Evolutionary conservation across 176 grass and related monocot genomes (phyloP), one percentile per base, ranked within the genome.

Genomic region (Musa beccarii): DNA sequence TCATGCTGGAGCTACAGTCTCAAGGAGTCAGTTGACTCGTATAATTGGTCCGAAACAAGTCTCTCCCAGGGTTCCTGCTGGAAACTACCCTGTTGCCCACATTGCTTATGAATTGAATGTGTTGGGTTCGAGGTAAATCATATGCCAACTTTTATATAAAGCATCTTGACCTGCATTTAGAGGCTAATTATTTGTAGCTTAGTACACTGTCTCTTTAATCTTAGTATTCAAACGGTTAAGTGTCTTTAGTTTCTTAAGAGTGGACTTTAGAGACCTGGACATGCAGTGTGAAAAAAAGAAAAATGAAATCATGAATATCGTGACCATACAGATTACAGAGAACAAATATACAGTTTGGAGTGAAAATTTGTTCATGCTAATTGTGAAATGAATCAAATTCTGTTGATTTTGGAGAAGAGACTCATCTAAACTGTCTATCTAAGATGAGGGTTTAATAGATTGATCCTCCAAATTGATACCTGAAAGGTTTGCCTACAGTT

Each of bases 1-100:
- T 81, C 79, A 86, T 89, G 63, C 76, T 17, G 85, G 81, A 74
- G 72, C 80, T 54, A 56, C 78, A 29, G 21, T 64, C 65, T 79
- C 88, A 72, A 85, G 79, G 51, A 84, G 75, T 68, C 73, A 54
- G 29, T 82, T 82, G 71, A 86, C 77, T 55, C 88, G 78, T 68
- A 73, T 89, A 66, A 10, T 98, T 86, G 82, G 87, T 84, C 78
- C 85, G 73, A 91, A 87, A 25, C 95, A 91, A 76, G 88, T 94
- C 63, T 83, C 88, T 43, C 94, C 86, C 6, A 83, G 88, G 82
- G 52, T 87, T 81, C 88, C 95, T 57, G 82, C 88, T 76, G 88
- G 93, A 49, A 90, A 90, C 57, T 97, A 92, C 66, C 72, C 84
- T 12, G 77, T 93, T 77, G 89, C 84, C 2, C 87, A 88, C 50